Percentiles rank a stretch among this genome's conserved stretches.
phyloP scores from a whole-genome alignment of 805 yeast genomes.

The Blastobotrys robertii region DNA sequence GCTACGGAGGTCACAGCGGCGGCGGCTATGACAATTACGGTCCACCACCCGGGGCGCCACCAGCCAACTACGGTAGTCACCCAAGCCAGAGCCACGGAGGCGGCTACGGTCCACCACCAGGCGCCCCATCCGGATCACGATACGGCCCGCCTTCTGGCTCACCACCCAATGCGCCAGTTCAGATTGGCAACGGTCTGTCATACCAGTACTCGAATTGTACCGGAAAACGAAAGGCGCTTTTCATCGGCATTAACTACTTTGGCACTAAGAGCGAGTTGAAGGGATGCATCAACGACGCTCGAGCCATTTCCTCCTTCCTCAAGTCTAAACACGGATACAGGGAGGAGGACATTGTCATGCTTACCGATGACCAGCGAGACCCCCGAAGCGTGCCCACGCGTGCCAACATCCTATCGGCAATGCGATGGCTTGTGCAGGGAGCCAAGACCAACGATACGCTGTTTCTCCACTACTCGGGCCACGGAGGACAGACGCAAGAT shows the following conservation, averaged over 20 bases:
- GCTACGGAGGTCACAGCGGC: not conserved
- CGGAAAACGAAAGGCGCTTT: conserved; percentile 64
- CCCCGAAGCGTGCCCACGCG: conserved; percentile 46
- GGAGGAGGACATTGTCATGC: conserved; percentile 30
- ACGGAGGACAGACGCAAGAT: conserved; percentile 70
- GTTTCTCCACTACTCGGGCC: conserved; percentile 80
- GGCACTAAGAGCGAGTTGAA: conserved; percentile 51
- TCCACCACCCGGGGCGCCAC: conserved; percentile 27
- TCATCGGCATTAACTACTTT: conserved; percentile 71
- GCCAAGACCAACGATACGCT: conserved; percentile 71
- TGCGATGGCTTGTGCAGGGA: conserved; percentile 69
- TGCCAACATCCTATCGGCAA: conserved; percentile 63
- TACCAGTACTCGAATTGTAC: conserved; percentile 58
- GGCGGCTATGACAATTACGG: conserved; percentile 8
- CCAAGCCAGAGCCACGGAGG: conserved; percentile 11
- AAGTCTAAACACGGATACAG: conserved; percentile 30
- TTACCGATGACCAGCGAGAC: conserved; percentile 33
- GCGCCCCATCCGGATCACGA: conserved; percentile 18
- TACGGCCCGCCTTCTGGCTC: conserved; percentile 10
- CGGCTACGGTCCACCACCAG: conserved; percentile 19
- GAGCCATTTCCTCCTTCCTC: conserved; percentile 34
- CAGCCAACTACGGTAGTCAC: conserved; percentile 13
- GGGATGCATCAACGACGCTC: conserved; percentile 75
- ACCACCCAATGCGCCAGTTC: conserved; percentile 5
- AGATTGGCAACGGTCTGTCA: conserved; percentile 16